Base-by-base conservation (phyloP, 306 rosid genomes). In the Comarum palustre region DNA sequence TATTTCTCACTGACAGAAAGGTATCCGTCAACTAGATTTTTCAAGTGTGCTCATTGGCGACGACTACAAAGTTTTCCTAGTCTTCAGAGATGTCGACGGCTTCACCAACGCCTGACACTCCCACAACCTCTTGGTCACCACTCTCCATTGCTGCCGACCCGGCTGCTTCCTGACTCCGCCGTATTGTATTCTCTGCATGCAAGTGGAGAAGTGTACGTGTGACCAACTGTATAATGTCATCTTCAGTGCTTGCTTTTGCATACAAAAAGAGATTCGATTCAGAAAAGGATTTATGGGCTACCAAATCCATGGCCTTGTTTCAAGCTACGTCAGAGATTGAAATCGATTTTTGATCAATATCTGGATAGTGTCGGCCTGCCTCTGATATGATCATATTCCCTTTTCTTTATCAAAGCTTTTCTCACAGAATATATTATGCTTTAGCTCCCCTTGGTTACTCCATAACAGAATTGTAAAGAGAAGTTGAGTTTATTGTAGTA, bases 331-430 rank as follows among this genome's bases (percentile, higher is more conserved):
- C 45, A 38, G 19, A 55, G 57, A 66, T 47, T 3, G 6, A 55
- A 73, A 76, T 46, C 71, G 86, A 82, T 79, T 77, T 52, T 71
- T 25, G 45, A 50, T 73, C 63, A 55, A 61, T 9, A 38, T 24
- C 20, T 65, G 31, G 43, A 61, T 12, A 0, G 46, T 24, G 71
- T 25, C 27, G 60, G 32, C 16, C n/a, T 15, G 52, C 27, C 42
- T 43, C 31, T 10, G 41, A 32, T 39, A 22, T 76, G 75, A 27
- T 61, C 42, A 6, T 22, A 15, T 61, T 61, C 69, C 31, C 27
- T 62, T 38, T 7, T n/a, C 57, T 36, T 73, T 72, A 59, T 31
- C n/a, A 43, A n/a, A 36, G 22, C 41, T 51, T 27, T 71, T 74
- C 51, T 22, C 41, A 10, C 39, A 31, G 16, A 5, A 25, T 70